phyloP scores from a whole-genome alignment of 2,329 filamentous ascomycete species.

The Fusarium abutilonis region DNA sequence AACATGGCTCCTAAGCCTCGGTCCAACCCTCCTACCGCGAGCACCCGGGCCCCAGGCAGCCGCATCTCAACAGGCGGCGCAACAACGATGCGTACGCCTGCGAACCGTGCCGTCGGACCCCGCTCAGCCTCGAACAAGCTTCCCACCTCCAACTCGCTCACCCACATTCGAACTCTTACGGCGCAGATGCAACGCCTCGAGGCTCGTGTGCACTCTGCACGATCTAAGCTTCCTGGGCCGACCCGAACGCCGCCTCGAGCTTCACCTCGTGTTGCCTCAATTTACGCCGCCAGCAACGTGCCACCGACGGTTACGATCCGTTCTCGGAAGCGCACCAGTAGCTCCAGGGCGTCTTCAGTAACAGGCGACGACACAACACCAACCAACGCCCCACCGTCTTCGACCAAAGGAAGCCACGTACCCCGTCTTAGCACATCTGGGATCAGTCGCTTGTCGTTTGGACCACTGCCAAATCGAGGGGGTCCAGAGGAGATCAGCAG shows the following conservation, averaged over 20 bases:
- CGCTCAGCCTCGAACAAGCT: constrained; percentile 61
- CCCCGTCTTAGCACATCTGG: constrained; percentile 70
- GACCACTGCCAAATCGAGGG: constrained; percentile 66
- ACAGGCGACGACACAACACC: constrained; percentile 64
- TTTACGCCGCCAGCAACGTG: constrained; percentile 54
- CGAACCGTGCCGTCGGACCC: constrained; percentile 63
- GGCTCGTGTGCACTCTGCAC: constrained; percentile 87
- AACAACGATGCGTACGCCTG: constrained; percentile 60
- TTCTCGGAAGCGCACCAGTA: constrained; percentile 73
- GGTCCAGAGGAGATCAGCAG: constrained; percentile 61
- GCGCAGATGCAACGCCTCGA: constrained; percentile 98
- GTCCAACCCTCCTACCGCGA: constrained; percentile 55
- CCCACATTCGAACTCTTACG: constrained; percentile 92
- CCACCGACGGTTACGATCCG: constrained; percentile 71
- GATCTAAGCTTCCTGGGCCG: constrained; percentile 90
- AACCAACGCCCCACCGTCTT: constrained; percentile 52
- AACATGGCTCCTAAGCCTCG: constrained; percentile 68
- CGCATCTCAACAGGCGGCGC: constrained; percentile 59
- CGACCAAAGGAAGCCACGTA: constrained; percentile 60
- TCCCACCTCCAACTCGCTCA: constrained; percentile 75
- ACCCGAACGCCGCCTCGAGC: constrained; percentile 78
- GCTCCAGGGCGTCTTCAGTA: constrained; percentile 62
- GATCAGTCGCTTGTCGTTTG: constrained; percentile 71
- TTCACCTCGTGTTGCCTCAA: constrained; percentile 71
- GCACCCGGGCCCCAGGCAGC: constrained; percentile 50